A percentile compares a stretch with the other conserved stretches of the same genome.
phyloP scores from a whole-genome alignment of 257 asterid species.

The Solanum sejunctum region DNA sequence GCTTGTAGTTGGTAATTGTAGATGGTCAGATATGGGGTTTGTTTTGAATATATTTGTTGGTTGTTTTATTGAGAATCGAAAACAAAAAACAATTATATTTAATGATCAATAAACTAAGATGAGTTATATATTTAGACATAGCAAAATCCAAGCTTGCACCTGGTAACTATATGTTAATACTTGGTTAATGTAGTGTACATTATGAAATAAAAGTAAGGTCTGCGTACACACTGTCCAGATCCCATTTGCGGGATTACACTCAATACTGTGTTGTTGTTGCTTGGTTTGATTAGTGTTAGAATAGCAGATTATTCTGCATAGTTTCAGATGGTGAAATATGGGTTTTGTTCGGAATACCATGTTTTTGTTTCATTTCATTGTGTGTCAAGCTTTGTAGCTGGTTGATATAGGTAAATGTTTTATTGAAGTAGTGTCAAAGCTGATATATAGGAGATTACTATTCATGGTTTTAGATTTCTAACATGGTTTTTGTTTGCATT shows the following conservation, averaged over 20 bases:
- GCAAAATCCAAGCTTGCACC: not conserved
- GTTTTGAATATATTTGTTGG: not conserved
- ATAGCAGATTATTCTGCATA: not conserved
- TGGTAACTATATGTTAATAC: not conserved
- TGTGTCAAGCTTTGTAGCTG: not conserved
- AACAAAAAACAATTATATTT: not conserved
- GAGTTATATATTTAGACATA: not conserved
- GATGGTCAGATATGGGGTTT: no score
- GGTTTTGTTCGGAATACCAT: not conserved
- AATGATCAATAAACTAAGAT: not conserved
- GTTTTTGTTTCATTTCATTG: not conserved
- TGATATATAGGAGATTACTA: not conserved
- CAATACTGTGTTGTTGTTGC: no score
- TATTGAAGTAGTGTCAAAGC: not conserved
- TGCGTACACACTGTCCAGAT: no score
- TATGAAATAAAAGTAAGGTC: no score
- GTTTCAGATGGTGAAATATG: not conserved
- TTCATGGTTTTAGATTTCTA: not conserved
- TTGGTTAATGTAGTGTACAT: not conserved
- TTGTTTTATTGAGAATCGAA: not conserved
- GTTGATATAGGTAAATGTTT: not conserved
- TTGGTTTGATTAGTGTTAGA: not conserved
- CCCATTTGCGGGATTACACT: no score
- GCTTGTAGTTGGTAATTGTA: no score
- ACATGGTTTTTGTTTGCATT: not conserved